phyloP scores from a whole-genome alignment of 805 yeast genomes.

The Barnettozyma sucrosica region DNA sequence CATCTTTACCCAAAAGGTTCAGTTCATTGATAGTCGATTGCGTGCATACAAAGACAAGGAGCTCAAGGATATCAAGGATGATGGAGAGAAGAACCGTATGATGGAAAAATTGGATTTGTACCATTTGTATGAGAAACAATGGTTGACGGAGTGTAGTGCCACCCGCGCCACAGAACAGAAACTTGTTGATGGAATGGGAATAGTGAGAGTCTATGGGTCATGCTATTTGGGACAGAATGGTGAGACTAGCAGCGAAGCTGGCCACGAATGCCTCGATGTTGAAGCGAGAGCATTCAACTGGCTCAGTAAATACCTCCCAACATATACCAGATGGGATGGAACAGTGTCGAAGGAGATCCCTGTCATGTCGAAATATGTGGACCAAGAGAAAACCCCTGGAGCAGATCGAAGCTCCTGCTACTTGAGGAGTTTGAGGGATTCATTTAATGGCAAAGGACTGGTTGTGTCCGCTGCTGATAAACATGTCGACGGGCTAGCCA shows the following conservation, averaged over 20 bases:
- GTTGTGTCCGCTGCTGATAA: conserved; percentile 28
- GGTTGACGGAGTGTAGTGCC: conserved; percentile 13
- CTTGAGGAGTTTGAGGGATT: conserved; percentile 21
- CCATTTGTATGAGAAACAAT: conserved; percentile 6
- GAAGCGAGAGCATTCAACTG: conserved; percentile 37
- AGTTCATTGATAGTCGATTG: conserved; percentile 13
- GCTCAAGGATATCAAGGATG: conserved; percentile 5
- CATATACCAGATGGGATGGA: conserved; percentile 36
- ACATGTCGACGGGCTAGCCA: conserved; percentile 25
- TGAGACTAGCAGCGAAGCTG: neutral
- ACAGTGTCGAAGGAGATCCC: conserved; percentile 13
- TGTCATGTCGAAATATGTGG: conserved; percentile 11
- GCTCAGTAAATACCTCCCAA: conserved; percentile 32
- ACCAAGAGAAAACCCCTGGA: conserved; percentile 10
- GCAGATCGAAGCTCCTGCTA: conserved; percentile 16
- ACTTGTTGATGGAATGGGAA: conserved; percentile 22
- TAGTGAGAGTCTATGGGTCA: conserved; percentile 25
- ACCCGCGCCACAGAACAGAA: conserved; percentile 20
- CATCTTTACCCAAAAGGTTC: conserved; percentile 19
- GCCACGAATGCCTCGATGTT: conserved; percentile 26
- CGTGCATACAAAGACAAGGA: conserved; percentile 11
- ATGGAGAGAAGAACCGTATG: conserved; percentile 15
- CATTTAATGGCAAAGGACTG: conserved; percentile 31
- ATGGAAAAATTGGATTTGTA: conserved; percentile 13
- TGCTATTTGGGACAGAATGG: conserved; percentile 24